Evolutionary conservation across 148 eudicot species (phyloP), one percentile per base, ranked within the genome.

Genomic region (Silene uniflora): DNA sequence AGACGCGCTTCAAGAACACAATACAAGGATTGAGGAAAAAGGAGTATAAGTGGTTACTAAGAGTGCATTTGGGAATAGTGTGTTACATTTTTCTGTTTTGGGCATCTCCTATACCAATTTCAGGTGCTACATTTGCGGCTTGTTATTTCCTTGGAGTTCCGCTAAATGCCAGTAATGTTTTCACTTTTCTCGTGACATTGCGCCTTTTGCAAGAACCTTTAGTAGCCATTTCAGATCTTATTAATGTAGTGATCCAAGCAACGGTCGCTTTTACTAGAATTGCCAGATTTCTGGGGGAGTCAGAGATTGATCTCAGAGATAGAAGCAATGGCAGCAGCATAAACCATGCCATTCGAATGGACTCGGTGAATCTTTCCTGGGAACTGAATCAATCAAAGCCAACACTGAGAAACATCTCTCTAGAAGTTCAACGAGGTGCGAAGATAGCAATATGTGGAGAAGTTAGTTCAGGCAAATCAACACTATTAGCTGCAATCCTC

Each of bases 101-200:
- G 98, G 77, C 86, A 18, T 85, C 95, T 3, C 98, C 98, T 77
- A 85, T 93, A 10, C 67, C 89, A 71, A 91, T 91, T 65, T 90
- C 97, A 14, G 75, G 88, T n/a, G 98, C 93, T 77, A 91, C 98
- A 46, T 93, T 93, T 58, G 90, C 85, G 44, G 89, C 93, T 11
- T 93, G 98, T 67, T 90, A 91, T 77, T 71, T 86, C 46, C 82
- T 93, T 29, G 74, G 78, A 1, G 59, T 91, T 42, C 91, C 93
- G 32, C 71, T 93, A 42, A 44, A 85, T 76, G 94, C 97, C 18
- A 91, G 89, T 76, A 93, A 90, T 39, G 93, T 91, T 58, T 91
- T 93, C 75, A 91, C 98, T 6, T 93, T 93, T 77, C 84, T 93
- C 19, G 93, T 95, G 24, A 91, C 95, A 0, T 81, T 93, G 64